Evolutionary conservation across 768 basidiomycete species (phyloP).

Genomic region (Leccinum subgranulosum): DNA sequence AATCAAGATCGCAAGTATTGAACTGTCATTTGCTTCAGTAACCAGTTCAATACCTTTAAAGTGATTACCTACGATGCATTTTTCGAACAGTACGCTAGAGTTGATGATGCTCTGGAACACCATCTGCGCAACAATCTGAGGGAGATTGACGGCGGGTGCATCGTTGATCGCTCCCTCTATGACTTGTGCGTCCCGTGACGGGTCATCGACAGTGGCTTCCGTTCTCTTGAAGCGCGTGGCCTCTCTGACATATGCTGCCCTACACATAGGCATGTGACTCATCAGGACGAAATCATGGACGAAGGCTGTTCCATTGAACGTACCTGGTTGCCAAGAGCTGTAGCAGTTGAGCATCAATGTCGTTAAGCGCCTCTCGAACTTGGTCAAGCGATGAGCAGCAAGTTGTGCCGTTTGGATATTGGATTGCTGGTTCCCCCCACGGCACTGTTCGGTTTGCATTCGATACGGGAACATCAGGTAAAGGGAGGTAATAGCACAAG

Average conservation of each 20-base stretch:
- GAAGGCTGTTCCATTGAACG: no score
- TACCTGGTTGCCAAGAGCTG: slow-evolving; percentile 20
- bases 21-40: slow-evolving; percentile 7
- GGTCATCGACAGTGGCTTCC: slow-evolving; percentile 6
- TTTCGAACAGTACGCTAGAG: slow-evolving; percentile 22
- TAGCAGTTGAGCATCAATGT: slow-evolving; percentile 18
- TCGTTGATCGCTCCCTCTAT: slow-evolving; percentile 18
- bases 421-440: slow-evolving; percentile 22
- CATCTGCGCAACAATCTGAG: slow-evolving; percentile 20
- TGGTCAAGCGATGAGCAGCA: slow-evolving; percentile 25
- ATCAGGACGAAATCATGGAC: neutral
- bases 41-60: neutral
- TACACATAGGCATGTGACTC: neutral
- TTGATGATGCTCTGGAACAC: slow-evolving; percentile 20
- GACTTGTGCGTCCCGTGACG: slow-evolving; percentile 16
- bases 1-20: slow-evolving; percentile 2
- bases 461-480: slow-evolving; percentile 14
- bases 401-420: slow-evolving; percentile 18
- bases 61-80: slow-evolving; percentile 18
- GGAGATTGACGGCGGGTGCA: slow-evolving; percentile 18
- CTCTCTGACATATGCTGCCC: slow-evolving; percentile 23
- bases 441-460: slow-evolving; percentile 18
- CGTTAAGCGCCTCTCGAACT: slow-evolving; percentile 15
- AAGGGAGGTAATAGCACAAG: slow-evolving; percentile 17
- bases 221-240: slow-evolving; percentile 27